Evolutionary conservation across 2,329 filamentous ascomycete genomes (phyloP).

Genomic region (Aspergillus felis): DNA sequence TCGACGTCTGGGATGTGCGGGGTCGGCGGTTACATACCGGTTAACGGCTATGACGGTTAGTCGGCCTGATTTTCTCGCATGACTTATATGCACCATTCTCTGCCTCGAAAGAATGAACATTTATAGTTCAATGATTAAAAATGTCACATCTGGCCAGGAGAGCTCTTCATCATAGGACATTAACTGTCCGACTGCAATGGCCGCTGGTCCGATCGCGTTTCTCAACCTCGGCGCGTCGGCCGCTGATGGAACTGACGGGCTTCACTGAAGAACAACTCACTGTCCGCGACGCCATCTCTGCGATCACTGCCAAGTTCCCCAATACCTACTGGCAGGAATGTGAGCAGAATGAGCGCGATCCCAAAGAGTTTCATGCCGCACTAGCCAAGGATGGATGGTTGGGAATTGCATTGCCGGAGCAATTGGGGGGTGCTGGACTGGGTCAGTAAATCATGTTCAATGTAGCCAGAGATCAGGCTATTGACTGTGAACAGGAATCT

Average conservation of each 20-base stretch:
- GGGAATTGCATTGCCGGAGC: slow-evolving; percentile 72
- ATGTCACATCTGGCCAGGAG: slow-evolving; percentile 1
- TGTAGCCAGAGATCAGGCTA: too few relatives aligned
- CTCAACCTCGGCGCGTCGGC: slow-evolving; percentile 27
- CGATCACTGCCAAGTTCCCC: slow-evolving; percentile 67
- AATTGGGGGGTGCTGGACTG: slow-evolving; percentile 68
- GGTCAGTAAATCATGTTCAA: slow-evolving; percentile 30
- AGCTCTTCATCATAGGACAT: background rate
- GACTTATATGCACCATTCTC: background rate
- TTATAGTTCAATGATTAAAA: background rate
- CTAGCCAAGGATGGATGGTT: slow-evolving; percentile 75
- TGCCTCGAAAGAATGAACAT: background rate
- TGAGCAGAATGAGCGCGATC: slow-evolving; percentile 68
- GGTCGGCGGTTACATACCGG: slow-evolving; percentile 2
- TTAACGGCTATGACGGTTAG: slow-evolving; percentile 2
- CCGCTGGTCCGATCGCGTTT: slow-evolving; percentile 14
- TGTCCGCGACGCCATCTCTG: slow-evolving; percentile 65
- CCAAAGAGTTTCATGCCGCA: slow-evolving; percentile 70
- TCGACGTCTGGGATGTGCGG: background rate
- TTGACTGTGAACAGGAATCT: slow-evolving; percentile 48
- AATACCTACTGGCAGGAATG: slow-evolving; percentile 71
- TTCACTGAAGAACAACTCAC: slow-evolving; percentile 70
- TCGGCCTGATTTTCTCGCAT: background rate
- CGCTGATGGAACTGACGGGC: slow-evolving; percentile 66
- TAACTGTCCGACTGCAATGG: background rate